These are phyloP conservation scores for Azolla pinnata DNA, from an alignment of 75 land plant species.

Conservation along the genomic window DNA sequence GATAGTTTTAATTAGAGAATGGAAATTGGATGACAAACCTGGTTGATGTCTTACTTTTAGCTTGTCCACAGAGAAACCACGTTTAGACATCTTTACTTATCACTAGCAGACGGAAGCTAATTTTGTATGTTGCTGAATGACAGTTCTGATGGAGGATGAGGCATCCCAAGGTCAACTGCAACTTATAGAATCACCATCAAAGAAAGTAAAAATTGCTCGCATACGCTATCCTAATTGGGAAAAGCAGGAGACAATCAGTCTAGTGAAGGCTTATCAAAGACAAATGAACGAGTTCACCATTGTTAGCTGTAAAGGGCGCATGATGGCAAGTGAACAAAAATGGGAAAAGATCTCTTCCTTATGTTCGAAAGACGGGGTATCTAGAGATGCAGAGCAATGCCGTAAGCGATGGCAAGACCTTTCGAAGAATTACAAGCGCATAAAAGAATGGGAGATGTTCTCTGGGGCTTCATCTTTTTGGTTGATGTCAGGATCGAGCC, in stretches of 20 bases:
- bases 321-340: constrained; percentile 38
- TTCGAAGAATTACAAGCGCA: constrained; percentile 69
- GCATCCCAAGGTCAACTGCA: neutral
- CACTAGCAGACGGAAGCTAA: too few relatives aligned
- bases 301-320: neutral
- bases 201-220: neutral
- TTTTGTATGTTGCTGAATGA: too few relatives aligned
- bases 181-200: neutral
- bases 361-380: constrained; percentile 58
- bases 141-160: too few relatives aligned
- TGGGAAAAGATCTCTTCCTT: constrained; percentile 69
- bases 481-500: constrained; percentile 62
- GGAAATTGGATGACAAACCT: too few relatives aligned
- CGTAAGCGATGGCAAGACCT: constrained; percentile 86
- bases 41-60: too few relatives aligned
- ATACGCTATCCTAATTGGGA: constrained; percentile 7
- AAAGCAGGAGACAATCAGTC: neutral
- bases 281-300: neutral
- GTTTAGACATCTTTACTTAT: too few relatives aligned
- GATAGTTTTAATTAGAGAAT: too few relatives aligned
- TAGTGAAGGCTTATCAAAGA: constrained; percentile 1
- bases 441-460: constrained; percentile 65
- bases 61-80: too few relatives aligned
- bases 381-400: constrained; percentile 84
- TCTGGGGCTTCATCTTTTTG: constrained; percentile 53